A percentile compares a stretch with the other conserved stretches of the same genome.
Evolutionary conservation across 1,139 yeast genomes (phyloP).

Genomic region (Pichia sp.): DNA sequence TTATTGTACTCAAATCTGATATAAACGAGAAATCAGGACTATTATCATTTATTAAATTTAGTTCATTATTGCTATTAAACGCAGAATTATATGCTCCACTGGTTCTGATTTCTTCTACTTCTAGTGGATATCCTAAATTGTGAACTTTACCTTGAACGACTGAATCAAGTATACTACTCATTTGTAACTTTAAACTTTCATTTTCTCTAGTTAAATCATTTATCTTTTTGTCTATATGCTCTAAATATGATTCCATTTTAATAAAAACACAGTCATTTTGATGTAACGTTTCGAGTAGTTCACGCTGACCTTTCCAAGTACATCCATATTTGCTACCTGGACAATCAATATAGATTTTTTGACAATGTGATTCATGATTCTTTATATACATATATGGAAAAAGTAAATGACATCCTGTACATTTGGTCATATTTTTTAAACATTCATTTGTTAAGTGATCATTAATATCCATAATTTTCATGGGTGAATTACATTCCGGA

Average conservation of each 20-base stretch:
- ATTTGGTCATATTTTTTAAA: slow-evolving; percentile 31
- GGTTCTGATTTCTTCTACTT: slow-evolving; percentile 16
- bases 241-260: slow-evolving; percentile 31
- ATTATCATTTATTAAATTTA: too few species aligned
- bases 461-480: slow-evolving; percentile 32
- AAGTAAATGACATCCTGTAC: slow-evolving; percentile 30
- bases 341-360: slow-evolving; percentile 31
- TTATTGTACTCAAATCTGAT: slow-evolving; percentile 27
- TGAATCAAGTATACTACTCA: slow-evolving; percentile 42
- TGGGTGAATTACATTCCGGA: slow-evolving; percentile 33
- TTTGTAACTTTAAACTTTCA: slow-evolving; percentile 33
- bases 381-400: slow-evolving; percentile 27
- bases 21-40: background rate
- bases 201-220: slow-evolving; percentile 34
- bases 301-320: slow-evolving; percentile 35
- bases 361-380: slow-evolving; percentile 32
- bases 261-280: slow-evolving; percentile 31
- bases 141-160: slow-evolving; percentile 47
- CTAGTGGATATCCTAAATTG: slow-evolving; percentile 45
- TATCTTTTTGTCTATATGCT: slow-evolving; percentile 29
- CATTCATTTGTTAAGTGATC: slow-evolving; percentile 39
- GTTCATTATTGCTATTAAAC: too few species aligned
- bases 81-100: too few species aligned
- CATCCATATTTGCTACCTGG: slow-evolving; percentile 35
- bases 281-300: slow-evolving; percentile 29